Evolutionary conservation across 2,329 filamentous ascomycete genomes (phyloP), one percentile per base, ranked within the genome.

Genomic region (Colletotrichum limetticola): DNA sequence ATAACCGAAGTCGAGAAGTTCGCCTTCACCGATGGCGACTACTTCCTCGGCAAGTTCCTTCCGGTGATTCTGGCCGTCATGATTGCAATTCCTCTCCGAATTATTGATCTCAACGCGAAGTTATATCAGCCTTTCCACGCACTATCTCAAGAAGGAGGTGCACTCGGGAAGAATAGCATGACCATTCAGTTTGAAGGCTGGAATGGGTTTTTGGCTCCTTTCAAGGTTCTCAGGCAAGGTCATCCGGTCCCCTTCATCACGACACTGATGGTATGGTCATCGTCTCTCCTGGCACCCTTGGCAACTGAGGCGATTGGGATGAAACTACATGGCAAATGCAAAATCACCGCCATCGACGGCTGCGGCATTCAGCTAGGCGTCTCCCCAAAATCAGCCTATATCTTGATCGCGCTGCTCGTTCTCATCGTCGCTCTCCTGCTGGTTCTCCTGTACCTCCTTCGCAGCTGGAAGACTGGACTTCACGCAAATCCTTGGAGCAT

Each of bases 91-190:
- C 81, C 82, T 0, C 79, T 86, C 42, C 80, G 84, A 3, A 79
- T 85, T 24, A 75, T 86, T 66, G 83, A 85, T 71, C 78, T 80
- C 63, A 81, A 83, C 67, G 83, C 80, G 0, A 83, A 84, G 65
- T 79, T 83, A 12, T 85, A 83, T 55, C 83, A 85, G 69, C 85
- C 85, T 1, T 86, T 86, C 75, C 82, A 84, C 63, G 81, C 83
- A 1, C 77, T 89, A 2, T 78, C 82, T 6, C 78, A 76, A 9
- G 74, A 78, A 0, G 76, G 78, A 0, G 86, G 85, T 5, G 83
- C 83, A 0, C 63, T 76, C 0, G 86, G 86, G 0, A 75, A 76
- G 0, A 81, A 86, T 37, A 86, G 85, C 0, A 76, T 87, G 22
- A 83, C 81, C 11, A 78, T 86, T 5, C 80, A 83, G 65, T 86